Base-by-base conservation (phyloP, 495 filamentous ascomycete genomes). In the Clohesyomyces aquaticus region DNA sequence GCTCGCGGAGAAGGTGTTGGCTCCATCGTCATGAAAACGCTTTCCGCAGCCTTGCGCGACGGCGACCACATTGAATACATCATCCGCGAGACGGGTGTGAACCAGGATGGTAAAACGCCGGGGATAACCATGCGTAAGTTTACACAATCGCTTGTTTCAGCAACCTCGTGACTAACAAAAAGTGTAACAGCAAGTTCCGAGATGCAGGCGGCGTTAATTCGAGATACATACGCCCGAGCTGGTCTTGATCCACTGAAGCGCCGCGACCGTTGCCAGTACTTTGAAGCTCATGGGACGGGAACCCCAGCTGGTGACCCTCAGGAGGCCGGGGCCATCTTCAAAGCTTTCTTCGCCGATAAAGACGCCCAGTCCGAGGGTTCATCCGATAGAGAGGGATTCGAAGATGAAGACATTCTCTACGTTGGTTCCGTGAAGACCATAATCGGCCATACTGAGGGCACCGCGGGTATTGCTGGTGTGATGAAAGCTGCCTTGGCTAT, bases 1-100 rank as follows among this genome's bases (percentile, higher is more conserved):
- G 76, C 73, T 0, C 75, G 79, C 2, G 81, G 79, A 11, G 81
- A 83, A 1, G 81, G 79, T 1, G 55, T 77, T 2, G 75, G 69
- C 1, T 71, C 65, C 10, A 43, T 82, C 1, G 29, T 82, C 3
- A 35, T 83, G 1, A 81, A 81, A 55, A 61, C 59, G 1, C 67
- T 69, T 14, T 47, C 11, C 32, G 12, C 29, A 21, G 63, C 63
- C 12, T 11, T 55, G 18, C 56, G 22, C 23, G 53, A 63, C 25
- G 65, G 52, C 3, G 59, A 67, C 28, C 43, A 57, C 21, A 59
- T 67, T 19, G 59, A 63, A 25, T 52, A 53, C 35, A 46, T 67
- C 26, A 57, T 66, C 28, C 55, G 62, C 8, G 63, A 53, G 21
- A 69, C 62, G 8, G 62, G 48, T 4, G 42, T 61, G 12, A 66